Evolutionary conservation across 129 eudicot genomes (phyloP).

Genomic region (Flaveria ramosissima): DNA sequence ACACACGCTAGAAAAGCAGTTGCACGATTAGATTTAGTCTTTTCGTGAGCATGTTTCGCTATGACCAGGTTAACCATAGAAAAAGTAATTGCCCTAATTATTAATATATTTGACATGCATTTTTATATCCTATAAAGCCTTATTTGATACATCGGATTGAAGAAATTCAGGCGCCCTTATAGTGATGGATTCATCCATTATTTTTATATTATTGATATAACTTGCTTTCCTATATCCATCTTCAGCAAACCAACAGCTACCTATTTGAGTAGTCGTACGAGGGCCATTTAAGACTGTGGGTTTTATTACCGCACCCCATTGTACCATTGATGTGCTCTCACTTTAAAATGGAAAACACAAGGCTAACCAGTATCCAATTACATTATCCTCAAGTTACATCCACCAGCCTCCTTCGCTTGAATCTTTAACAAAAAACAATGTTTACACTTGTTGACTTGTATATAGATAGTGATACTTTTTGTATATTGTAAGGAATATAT

Average conservation of each 20-base stretch:
- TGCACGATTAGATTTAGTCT: neutral
- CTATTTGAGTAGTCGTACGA: slow-evolving; percentile 62
- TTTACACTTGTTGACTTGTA: too few relatives aligned
- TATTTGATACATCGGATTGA: slow-evolving; percentile 52
- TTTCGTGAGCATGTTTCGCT: slow-evolving; percentile 54
- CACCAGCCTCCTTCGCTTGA: slow-evolving; percentile 83
- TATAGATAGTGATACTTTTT: neutral
- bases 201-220: too few relatives aligned
- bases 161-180: slow-evolving; percentile 53
- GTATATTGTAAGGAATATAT: too few relatives aligned
- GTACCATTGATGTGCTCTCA: slow-evolving; percentile 64
- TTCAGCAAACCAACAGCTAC: too few relatives aligned
- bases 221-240: too few relatives aligned
- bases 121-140: slow-evolving; percentile 54
- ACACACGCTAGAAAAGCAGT: too few relatives aligned
- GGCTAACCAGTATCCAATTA: slow-evolving; percentile 74
- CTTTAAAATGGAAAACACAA: slow-evolving; percentile 49
- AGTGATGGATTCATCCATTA: too few relatives aligned
- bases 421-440: slow-evolving; percentile 46
- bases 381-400: slow-evolving; percentile 75
- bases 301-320: slow-evolving; percentile 90
- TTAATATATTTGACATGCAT: slow-evolving; percentile 46
- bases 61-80: slow-evolving; percentile 81
- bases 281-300: slow-evolving; percentile 58
- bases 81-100: slow-evolving; percentile 64